Evolutionary conservation across 495 filamentous ascomycete species (phyloP).

Genomic region (Podospora pseudocomata): DNA sequence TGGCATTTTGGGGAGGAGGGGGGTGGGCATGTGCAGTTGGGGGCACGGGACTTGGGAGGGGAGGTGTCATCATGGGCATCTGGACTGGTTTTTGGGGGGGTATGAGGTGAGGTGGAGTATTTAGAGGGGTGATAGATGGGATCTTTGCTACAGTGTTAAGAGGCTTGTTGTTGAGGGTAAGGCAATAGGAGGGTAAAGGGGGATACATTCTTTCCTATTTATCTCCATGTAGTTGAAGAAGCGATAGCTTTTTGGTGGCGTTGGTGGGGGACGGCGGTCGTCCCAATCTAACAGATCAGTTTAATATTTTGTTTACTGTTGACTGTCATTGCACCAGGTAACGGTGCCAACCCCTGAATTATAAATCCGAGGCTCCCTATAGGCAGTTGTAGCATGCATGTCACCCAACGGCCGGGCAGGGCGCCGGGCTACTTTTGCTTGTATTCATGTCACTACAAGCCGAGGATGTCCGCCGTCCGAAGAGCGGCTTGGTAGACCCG

Average conservation of each 20-base stretch:
- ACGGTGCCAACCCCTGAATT: slow-evolving; percentile 2
- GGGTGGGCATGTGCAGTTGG: too few species aligned
- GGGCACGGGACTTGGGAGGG: too few species aligned
- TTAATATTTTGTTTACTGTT: background rate
- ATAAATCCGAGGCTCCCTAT: background rate
- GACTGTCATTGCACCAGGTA: background rate
- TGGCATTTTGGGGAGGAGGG: background rate
- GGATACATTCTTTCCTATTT: background rate
- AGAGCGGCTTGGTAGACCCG: slow-evolving; percentile 1
- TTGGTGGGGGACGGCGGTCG: background rate
- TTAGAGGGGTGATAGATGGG: background rate
- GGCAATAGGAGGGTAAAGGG: background rate
- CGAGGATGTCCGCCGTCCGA: slow-evolving; percentile 14
- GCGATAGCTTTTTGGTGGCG: background rate
- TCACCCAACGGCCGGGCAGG: background rate
- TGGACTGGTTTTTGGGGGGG: background rate
- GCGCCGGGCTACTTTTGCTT: background rate
- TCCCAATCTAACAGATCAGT: background rate
- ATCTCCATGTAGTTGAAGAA: background rate
- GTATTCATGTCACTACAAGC: slow-evolving; percentile 1
- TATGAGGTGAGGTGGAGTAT: background rate
- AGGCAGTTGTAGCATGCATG: background rate
- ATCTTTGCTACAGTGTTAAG: background rate
- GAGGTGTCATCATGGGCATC: background rate
- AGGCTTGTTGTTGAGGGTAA: background rate